Evolutionary conservation across 148 eudicot species (phyloP), one percentile per base, ranked within the genome.

Genomic region (Rhododendron simsii): DNA sequence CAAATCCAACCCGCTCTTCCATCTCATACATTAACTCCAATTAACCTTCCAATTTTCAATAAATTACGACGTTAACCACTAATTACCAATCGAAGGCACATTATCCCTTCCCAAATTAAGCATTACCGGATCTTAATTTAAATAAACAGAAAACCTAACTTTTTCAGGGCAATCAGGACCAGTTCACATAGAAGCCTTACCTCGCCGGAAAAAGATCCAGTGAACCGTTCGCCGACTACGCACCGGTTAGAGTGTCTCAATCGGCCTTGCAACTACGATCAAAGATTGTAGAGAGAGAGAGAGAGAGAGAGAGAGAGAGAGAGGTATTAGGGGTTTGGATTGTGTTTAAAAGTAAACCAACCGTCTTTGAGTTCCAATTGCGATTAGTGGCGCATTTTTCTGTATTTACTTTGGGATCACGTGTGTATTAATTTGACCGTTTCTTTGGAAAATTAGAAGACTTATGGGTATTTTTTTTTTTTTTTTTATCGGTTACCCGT

Each of bases 1-100:
- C 90, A 65, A 94, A 93, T 87, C 90, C 87, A 80, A 85, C 82
- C 85, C 90, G 80, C 45, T 88, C 95, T 87, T 95, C 96, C 98
- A 93, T 96, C 87, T 90, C 88, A 87, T 35, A 82, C 85, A 88
- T 55, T 51, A 50, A 81, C 91, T 85, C 86, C 65, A 85, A 16
- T 77, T 77, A 83, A 30, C 51, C 79, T 11, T 37, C 35, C 15
- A 48, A 51, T n/a, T 78, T 65, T 41, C 82, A 77, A 39, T 39
- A 57, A 86, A 84, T 84, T 81, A 85, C 87, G 84, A 81, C 78
- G 83, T 86, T 87, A 48, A 23, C 37, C 80, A 73, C 75, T 78
- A 20, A 57, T 85, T 51, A 83, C 80, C 47, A 73, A 77, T 59
- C 7, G 45, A 30, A 75, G 78, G 37, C 65, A 2, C 77, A 63